These are phyloP conservation scores for Botrytis deweyae DNA, from an alignment of 2,329 filamentous ascomycete species.

Conservation along the genomic window DNA sequence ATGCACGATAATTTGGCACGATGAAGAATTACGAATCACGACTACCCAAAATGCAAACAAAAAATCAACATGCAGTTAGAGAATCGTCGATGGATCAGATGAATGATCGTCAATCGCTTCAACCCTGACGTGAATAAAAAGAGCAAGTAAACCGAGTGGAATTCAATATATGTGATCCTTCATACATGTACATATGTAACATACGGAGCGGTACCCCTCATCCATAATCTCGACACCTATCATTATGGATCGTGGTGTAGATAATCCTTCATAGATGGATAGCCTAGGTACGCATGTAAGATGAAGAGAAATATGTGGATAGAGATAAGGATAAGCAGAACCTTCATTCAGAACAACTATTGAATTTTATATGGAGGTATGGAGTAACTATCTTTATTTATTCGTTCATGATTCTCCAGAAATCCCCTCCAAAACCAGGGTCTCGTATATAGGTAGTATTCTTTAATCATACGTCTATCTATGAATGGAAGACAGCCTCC, in stretches of 20 bases:
- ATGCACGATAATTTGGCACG: background rate
- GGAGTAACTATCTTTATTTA: background rate
- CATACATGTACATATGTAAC: background rate
- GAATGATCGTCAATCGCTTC: background rate
- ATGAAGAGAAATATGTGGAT: background rate
- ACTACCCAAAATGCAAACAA: background rate
- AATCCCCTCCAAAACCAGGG: background rate
- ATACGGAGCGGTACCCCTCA: conserved; percentile 4
- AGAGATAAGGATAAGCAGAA: background rate
- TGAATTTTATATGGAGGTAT: background rate
- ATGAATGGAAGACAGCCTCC: background rate
- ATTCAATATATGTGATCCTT: background rate
- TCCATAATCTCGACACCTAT: background rate
- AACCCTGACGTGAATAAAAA: background rate
- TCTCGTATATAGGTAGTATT: background rate
- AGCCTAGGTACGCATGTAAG: background rate
- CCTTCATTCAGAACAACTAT: background rate
- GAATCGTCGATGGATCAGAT: background rate
- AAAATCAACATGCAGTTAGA: background rate
- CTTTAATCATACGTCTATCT: background rate
- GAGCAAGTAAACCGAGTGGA: background rate
- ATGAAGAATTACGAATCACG: background rate
- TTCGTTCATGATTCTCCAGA: background rate
- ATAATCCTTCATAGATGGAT: background rate
- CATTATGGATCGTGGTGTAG: background rate